A percentile compares a stretch with the other conserved stretches of the same genome.
These are phyloP conservation scores for Thermochaetoides dissita DNA, from an alignment of 2,329 filamentous ascomycete species.

Conservation along the genomic window DNA sequence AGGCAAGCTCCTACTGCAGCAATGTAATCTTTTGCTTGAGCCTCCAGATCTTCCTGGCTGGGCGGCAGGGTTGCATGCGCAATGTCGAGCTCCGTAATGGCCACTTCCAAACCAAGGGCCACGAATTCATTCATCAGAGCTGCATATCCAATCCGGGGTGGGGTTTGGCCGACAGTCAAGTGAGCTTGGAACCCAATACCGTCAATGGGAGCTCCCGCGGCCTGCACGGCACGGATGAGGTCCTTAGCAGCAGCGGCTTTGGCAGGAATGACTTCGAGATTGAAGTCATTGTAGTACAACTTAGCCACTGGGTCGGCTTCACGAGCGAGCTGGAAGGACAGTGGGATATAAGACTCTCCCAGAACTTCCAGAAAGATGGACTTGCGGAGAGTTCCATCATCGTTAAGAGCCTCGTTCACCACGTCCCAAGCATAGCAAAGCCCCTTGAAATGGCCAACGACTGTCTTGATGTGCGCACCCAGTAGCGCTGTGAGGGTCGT, in stretches of 20 bases:
- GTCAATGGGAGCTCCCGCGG: constrained; percentile 28
- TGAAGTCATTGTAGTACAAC: constrained; percentile 42
- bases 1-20: constrained; percentile 25
- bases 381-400: constrained; percentile 29
- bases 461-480: constrained; percentile 36
- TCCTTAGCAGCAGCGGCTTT: constrained; percentile 21
- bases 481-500: constrained; percentile 35
- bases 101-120: constrained; percentile 31
- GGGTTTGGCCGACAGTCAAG: constrained; percentile 31
- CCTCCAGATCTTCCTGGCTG: constrained; percentile 23
- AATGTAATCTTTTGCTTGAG: constrained; percentile 35
- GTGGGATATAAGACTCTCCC: constrained; percentile 31
- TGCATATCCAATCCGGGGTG: constrained; percentile 23
- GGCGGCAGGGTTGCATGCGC: constrained; percentile 31
- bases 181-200: constrained; percentile 39
- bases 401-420: constrained; percentile 36
- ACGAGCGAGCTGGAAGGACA: constrained; percentile 33
- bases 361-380: constrained; percentile 31
- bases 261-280: constrained; percentile 26
- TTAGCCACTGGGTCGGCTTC: constrained; percentile 29
- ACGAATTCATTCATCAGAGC: constrained; percentile 27
- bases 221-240: constrained; percentile 20
- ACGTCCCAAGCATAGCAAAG: constrained; percentile 40
- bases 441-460: constrained; percentile 30
- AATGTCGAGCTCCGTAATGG: constrained; percentile 39